These are phyloP conservation scores for Hypericum perforatum DNA, from an alignment of 345 rosid species.

Conservation along the genomic window DNA sequence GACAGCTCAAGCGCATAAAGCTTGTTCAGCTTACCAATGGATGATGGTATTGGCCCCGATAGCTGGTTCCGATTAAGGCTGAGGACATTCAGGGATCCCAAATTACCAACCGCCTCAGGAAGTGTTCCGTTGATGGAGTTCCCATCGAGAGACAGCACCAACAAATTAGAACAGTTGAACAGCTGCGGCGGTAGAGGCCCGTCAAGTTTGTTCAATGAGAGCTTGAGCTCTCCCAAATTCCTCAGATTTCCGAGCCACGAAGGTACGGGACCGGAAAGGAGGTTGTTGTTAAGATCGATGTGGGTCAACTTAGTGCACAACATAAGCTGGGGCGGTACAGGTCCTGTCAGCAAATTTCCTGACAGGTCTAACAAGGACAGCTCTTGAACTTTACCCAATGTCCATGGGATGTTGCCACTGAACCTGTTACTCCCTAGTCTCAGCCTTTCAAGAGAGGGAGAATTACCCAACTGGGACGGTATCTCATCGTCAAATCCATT, in stretches of 20 bases:
- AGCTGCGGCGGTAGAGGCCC: slow-evolving; percentile 61
- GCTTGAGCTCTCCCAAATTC: slow-evolving; percentile 68
- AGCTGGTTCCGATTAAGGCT: slow-evolving; percentile 48
- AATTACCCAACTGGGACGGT: slow-evolving; percentile 63
- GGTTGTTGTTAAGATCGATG: slow-evolving; percentile 73
- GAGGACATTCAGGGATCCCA: slow-evolving; percentile 55
- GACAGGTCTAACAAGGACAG: slow-evolving; percentile 66
- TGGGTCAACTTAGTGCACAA: slow-evolving; percentile 68
- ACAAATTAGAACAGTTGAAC: slow-evolving; percentile 56
- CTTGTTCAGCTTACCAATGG: slow-evolving; percentile 60
- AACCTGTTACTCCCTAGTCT: slow-evolving; percentile 72
- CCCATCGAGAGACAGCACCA: slow-evolving; percentile 58
- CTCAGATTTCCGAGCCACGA: slow-evolving; percentile 65
- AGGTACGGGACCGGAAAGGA: slow-evolving; percentile 59
- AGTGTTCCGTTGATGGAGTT: slow-evolving; percentile 58
- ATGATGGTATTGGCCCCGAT: slow-evolving; percentile 57
- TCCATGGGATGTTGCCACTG: slow-evolving; percentile 68
- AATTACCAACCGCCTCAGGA: slow-evolving; percentile 45
- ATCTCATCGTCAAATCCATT: slow-evolving; percentile 56
- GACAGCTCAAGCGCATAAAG: slow-evolving; percentile 66
- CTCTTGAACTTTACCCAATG: slow-evolving; percentile 59
- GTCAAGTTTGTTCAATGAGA: slow-evolving; percentile 52
- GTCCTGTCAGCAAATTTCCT: slow-evolving; percentile 57
- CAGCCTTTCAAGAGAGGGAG: slow-evolving; percentile 65
- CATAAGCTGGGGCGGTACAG: slow-evolving; percentile 52